Base-by-base conservation (phyloP, 2,329 filamentous ascomycete genomes). In the Monosporascus sp. region DNA sequence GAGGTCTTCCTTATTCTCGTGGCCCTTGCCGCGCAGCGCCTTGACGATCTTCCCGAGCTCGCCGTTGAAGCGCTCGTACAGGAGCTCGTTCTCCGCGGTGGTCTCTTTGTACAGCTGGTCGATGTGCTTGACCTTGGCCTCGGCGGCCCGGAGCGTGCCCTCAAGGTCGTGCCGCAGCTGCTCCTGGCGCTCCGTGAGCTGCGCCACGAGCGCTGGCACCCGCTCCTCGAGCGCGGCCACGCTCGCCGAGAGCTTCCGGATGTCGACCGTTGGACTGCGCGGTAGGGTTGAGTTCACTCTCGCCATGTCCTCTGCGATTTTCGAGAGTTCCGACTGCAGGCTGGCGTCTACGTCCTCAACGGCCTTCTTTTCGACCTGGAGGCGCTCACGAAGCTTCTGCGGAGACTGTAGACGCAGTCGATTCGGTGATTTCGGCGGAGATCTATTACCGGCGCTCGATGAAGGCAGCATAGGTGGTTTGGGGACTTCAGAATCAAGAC, bases 51-150 rank as follows among this genome's bases (percentile, higher is more conserved):
- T 91, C 62, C 84, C 87, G 48, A 97, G 75, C 72, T 97, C 93
- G n/a, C 85, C 83, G 64, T 97, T 96, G 76, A 97, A 96, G 56
- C 86, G 87, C 60, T 93, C 88, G 70, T 97, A 97, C 52, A 97
- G 77, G 31, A 93, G 82, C 72, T 97, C 92, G 63, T 97, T 97
- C 75, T 97, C 93, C 0, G 90, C 89, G 62, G 86, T 91, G 17
- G 86, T 83, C 66, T 96, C 91, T 59, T 90, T 88, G 73, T 95
- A 96, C 50, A 96, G 76, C 71, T 95, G 89, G 67, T 97, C 92
- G 51, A 97, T 83, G 41, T 88, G 87, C 62, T 86, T 88, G 55
- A 87, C 86, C 63, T 94, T 92, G 55, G 81, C 81, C 68, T 97
- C 91, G 16, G 83, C 85, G 2, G 90, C 84, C 62, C 83, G 80